Evolutionary conservation across 352 stramenopile genomes (phyloP).

Genomic region (Phytophthora kernoviae): DNA sequence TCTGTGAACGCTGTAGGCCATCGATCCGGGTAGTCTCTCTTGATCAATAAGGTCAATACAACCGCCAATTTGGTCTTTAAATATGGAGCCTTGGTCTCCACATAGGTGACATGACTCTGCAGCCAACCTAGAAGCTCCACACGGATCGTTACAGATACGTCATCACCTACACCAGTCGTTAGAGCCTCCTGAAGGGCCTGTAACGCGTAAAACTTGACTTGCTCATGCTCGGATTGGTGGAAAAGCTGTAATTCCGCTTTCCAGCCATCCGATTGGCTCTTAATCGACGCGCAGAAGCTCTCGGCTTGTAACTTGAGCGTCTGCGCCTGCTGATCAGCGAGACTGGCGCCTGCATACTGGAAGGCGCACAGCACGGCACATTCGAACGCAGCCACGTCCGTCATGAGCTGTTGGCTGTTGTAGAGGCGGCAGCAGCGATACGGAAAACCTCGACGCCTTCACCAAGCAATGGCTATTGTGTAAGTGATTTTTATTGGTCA

Average conservation of each 20-base stretch:
- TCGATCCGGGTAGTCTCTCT: slow-evolving; percentile 87
- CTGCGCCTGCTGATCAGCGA: slow-evolving; percentile 55
- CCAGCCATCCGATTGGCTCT: slow-evolving; percentile 57
- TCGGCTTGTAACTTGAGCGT: slow-evolving; percentile 75
- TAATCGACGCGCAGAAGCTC: slow-evolving; percentile 64
- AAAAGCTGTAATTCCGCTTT: slow-evolving; percentile 74
- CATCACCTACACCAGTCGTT: slow-evolving; percentile 41
- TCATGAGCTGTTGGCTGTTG: slow-evolving; percentile 4
- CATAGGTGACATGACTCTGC: slow-evolving; percentile 55
- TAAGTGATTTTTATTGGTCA: too few relatives aligned
- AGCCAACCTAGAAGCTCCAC: slow-evolving; percentile 69
- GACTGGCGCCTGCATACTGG: slow-evolving; percentile 70
- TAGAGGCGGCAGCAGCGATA: background rate
- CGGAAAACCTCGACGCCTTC: background rate
- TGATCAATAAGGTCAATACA: slow-evolving; percentile 84
- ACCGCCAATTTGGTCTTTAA: slow-evolving; percentile 88
- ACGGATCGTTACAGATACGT: slow-evolving; percentile 55
- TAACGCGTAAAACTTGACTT: slow-evolving; percentile 86
- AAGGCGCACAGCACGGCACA: slow-evolving; percentile 80
- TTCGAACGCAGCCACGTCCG: slow-evolving; percentile 64
- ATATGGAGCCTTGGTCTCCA: slow-evolving; percentile 71
- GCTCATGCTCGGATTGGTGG: slow-evolving; percentile 59
- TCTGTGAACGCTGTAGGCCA: slow-evolving; percentile 90
- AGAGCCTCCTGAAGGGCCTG: slow-evolving; percentile 77
- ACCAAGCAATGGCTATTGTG: too few relatives aligned